Evolutionary conservation across 108 stramenopile genomes (phyloP).

Genomic region (Cyclotella cryptica): DNA sequence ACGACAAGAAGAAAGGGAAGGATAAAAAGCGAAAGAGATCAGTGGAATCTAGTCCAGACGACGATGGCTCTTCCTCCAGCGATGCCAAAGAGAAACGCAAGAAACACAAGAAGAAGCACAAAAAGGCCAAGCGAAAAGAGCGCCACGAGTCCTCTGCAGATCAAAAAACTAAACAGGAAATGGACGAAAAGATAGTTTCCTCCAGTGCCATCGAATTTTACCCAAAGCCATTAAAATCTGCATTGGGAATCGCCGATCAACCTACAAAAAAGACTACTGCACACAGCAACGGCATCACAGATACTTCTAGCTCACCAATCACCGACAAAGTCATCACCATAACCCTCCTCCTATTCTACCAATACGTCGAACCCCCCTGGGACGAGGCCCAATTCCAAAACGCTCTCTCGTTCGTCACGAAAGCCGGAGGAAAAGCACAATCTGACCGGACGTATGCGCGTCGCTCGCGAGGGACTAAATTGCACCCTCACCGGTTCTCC

Average conservation of each 20-base stretch:
- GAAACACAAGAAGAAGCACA: slow-evolving; percentile 25
- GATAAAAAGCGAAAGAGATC: no score
- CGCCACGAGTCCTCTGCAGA: not conserved
- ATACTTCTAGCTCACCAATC: not conserved
- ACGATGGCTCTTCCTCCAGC: no score
- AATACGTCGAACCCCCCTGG: slow-evolving; percentile 90
- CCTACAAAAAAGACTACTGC: slow-evolving; percentile 22
- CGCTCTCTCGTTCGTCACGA: slow-evolving; percentile 54
- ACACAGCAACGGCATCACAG: not conserved
- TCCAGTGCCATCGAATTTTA: slow-evolving; percentile 31
- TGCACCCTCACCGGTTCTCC: slow-evolving; percentile 84
- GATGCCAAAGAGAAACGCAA: no score
- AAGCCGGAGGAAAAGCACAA: slow-evolving; percentile 53
- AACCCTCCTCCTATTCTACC: slow-evolving; percentile 89
- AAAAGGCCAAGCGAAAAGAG: slow-evolving; percentile 35
- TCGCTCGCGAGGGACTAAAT: slow-evolving; percentile 89
- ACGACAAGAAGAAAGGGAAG: no score
- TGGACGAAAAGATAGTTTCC: slow-evolving; percentile 31
- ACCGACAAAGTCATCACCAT: not conserved
- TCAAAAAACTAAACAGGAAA: slow-evolving; percentile 20
- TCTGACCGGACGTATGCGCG: slow-evolving; percentile 86
- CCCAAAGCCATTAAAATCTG: slow-evolving; percentile 13
- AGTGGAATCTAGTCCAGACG: no score
- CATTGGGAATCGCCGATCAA: not conserved
- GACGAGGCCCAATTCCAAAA: slow-evolving; percentile 63